Percentiles rank a stretch among this genome's conserved stretches.
phyloP scores from a whole-genome alignment of 2,329 filamentous ascomycete species.

The Penicillium sp. region DNA sequence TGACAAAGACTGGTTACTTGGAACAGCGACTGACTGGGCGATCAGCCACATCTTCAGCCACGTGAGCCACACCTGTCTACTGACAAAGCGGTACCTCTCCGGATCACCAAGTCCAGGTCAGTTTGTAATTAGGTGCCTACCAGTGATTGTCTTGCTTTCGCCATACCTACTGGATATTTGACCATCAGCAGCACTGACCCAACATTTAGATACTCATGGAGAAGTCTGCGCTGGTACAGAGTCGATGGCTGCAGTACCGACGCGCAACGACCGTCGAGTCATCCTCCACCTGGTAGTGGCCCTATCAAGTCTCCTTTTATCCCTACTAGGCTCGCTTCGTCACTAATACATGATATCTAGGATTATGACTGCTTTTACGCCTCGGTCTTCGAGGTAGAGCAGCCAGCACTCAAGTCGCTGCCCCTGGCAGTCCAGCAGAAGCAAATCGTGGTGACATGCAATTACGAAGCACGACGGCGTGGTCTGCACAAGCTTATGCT shows the following conservation, averaged over 20 bases:
- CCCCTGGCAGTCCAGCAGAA: constrained; percentile 90
- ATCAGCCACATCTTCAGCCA: neutral
- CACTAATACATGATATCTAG: constrained; percentile 25
- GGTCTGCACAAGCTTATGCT: constrained; percentile 75
- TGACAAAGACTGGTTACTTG: no score
- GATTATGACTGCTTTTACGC: constrained; percentile 82
- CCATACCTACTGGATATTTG: no score
- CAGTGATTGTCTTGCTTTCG: no score
- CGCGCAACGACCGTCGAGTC: constrained; percentile 63
- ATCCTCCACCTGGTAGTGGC: constrained; percentile 77
- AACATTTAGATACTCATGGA: constrained; percentile 7
- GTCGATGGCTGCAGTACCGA: constrained; percentile 25
- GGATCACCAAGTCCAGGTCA: neutral
- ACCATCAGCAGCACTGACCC: neutral
- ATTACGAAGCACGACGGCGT: constrained; percentile 80
- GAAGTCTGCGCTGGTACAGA: neutral
- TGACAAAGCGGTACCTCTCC: neutral
- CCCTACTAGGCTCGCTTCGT: neutral
- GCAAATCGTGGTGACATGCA: constrained; percentile 89
- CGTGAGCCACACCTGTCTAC: neutral
- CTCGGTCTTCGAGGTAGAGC: constrained; percentile 80
- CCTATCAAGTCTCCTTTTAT: neutral
- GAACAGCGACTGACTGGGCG: neutral
- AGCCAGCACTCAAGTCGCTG: constrained; percentile 69
- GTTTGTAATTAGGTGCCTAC: neutral